Evolutionary conservation across 768 basidiomycete genomes (phyloP).

Genomic region (Rhizopogon vulgaris): DNA sequence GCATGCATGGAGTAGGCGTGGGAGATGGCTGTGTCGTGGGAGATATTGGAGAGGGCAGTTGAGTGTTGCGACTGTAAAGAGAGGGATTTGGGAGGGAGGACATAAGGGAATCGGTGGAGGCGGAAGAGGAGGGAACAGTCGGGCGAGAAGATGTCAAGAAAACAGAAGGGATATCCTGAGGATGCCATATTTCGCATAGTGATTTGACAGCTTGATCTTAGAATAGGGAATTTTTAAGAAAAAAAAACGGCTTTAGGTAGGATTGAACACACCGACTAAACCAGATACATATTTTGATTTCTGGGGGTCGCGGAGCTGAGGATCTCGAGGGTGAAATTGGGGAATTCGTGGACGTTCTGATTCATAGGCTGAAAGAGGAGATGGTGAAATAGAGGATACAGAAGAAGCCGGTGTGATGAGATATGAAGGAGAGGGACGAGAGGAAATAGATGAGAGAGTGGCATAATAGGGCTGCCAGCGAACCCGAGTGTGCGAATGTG

Average conservation of each 20-base stretch:
- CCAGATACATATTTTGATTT: slow-evolving; percentile 59
- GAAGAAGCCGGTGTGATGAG: slow-evolving; percentile 56
- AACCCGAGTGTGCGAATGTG: slow-evolving; percentile 48
- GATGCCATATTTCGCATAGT: slow-evolving; percentile 74
- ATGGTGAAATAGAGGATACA: slow-evolving; percentile 40
- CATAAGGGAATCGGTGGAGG: slow-evolving; percentile 5
- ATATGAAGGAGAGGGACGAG: slow-evolving; percentile 34
- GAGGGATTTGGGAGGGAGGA: not conserved
- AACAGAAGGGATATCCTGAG: slow-evolving; percentile 62
- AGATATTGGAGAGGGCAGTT: slow-evolving; percentile 50
- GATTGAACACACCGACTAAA: slow-evolving; percentile 57
- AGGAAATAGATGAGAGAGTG: slow-evolving; percentile 32
- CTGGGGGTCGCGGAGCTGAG: slow-evolving; percentile 39
- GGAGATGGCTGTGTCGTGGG: slow-evolving; percentile 37
- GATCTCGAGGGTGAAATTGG: slow-evolving; percentile 30
- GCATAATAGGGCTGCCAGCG: slow-evolving; percentile 80
- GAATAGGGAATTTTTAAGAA: slow-evolving; percentile 8
- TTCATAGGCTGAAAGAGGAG: slow-evolving; percentile 33
- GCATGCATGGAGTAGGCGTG: slow-evolving; percentile 21
- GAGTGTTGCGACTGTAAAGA: slow-evolving; percentile 27
- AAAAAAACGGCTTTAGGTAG: slow-evolving; percentile 7
- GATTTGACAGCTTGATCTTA: slow-evolving; percentile 76
- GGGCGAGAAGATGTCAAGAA: slow-evolving; percentile 38
- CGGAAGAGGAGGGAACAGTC: slow-evolving; percentile 13
- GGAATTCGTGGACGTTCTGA: slow-evolving; percentile 22